A percentile compares a stretch with the other conserved stretches of the same genome.
Conservation (phyloP, 2,329 filamentous ascomycete species). For the Stagonosporopsis vannaccii region DNA sequence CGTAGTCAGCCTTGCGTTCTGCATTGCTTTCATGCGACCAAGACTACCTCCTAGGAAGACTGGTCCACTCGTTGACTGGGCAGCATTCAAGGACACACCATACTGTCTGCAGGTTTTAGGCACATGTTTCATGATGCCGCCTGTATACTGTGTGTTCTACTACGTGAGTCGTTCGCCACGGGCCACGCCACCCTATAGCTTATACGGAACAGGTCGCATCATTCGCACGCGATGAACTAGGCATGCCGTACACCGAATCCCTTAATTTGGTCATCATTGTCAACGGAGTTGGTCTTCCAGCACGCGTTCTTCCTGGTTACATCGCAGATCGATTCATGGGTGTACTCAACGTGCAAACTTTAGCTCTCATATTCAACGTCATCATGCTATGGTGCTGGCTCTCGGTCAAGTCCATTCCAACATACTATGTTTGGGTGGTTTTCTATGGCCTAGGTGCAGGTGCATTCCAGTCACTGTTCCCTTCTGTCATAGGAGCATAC, state of each 20-base stretch:
- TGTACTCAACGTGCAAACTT: constrained; percentile 67
- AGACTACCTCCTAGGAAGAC: constrained; percentile 58
- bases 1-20: constrained; percentile 37
- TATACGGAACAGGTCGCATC: constrained; percentile 38
- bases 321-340: constrained; percentile 64
- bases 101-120: constrained; percentile 60
- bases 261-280: constrained; percentile 64
- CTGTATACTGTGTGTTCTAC: constrained; percentile 66
- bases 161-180: constrained; percentile 54
- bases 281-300: constrained; percentile 63
- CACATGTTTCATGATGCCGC: constrained; percentile 57
- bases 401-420: constrained; percentile 57
- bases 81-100: constrained; percentile 63
- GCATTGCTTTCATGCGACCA: constrained; percentile 54
- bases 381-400: constrained; percentile 65
- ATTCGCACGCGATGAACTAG: constrained; percentile 50
- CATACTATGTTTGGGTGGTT: constrained; percentile 68
- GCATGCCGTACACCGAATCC: constrained; percentile 59
- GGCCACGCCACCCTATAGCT: background rate
- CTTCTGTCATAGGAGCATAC: constrained; percentile 51
- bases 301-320: constrained; percentile 61
- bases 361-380: constrained; percentile 54
- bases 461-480: constrained; percentile 45
- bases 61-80: constrained; percentile 63
- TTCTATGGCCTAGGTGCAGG: constrained; percentile 70